Percentiles rank a stretch among this genome's conserved stretches.
These are phyloP conservation scores for Lepidium sativum DNA, from an alignment of 345 rosid genomes.

Conservation along the genomic window DNA sequence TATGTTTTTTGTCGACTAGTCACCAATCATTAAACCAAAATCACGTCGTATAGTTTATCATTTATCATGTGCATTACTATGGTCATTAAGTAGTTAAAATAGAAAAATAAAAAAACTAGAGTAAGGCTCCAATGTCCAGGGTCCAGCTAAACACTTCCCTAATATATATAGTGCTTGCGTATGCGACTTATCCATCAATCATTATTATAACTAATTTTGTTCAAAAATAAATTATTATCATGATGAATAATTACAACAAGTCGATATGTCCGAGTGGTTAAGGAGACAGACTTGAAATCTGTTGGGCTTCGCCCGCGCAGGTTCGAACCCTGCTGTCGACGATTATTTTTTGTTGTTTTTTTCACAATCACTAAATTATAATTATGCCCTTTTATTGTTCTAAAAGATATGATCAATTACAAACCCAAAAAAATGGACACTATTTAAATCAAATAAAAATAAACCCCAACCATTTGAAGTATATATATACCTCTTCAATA, in stretches of 20 bases:
- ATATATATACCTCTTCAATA: not conserved
- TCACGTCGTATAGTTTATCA: too few species aligned
- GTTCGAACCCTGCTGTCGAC: slow-evolving; percentile 89
- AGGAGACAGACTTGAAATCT: slow-evolving; percentile 98
- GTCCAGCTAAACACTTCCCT: not conserved
- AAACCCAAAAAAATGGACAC: not conserved
- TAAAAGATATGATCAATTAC: not conserved
- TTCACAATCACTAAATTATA: too few species aligned
- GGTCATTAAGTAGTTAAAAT: too few species aligned
- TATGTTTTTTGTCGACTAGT: too few species aligned
- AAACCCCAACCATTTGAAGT: not conserved
- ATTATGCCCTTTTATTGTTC: not conserved
- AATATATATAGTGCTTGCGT: not conserved
- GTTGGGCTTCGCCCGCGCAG: slow-evolving; percentile 79
- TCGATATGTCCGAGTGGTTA: slow-evolving; percentile 99
- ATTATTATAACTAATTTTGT: not conserved
- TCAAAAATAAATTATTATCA: fast-evolving
- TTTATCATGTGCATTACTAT: too few species aligned
- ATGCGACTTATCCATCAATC: not conserved
- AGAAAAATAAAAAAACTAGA: too few species aligned
- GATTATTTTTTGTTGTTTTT: not conserved
- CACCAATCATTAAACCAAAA: too few species aligned
- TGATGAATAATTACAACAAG: not conserved
- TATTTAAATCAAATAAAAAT: not conserved
- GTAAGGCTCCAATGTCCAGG: not conserved